phyloP scores from a whole-genome alignment of 2,329 filamentous ascomycete species.

The Botrytis medusae region DNA sequence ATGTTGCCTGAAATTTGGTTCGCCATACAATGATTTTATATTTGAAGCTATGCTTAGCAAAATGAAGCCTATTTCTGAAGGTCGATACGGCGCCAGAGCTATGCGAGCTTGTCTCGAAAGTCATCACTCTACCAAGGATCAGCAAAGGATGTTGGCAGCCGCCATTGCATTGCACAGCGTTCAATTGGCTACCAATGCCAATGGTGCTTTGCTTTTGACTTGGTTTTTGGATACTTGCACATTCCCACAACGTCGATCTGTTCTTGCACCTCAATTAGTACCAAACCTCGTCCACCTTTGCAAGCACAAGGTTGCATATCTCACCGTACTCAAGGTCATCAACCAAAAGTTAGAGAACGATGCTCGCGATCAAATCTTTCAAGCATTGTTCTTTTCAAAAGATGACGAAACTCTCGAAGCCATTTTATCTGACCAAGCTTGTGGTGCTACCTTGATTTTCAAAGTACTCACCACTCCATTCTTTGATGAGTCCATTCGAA shows the following conservation, averaged over 20 bases:
- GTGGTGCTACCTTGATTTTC: conserved; percentile 94
- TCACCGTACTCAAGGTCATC: conserved; percentile 96
- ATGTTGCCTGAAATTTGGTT: conserved; percentile 88
- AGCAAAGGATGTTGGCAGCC: conserved; percentile 91
- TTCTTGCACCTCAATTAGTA: conserved; percentile 86
- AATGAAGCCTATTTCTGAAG: conserved; percentile 92
- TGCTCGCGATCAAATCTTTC: conserved; percentile 83
- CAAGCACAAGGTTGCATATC: conserved; percentile 97
- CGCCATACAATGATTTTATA: conserved; percentile 91
- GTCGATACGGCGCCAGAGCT: conserved; percentile 88
- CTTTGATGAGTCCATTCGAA: conserved; percentile 87
- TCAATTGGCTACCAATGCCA: conserved; percentile 92
- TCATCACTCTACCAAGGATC: conserved; percentile 90
- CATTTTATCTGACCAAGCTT: conserved; percentile 87
- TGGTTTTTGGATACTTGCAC: conserved; percentile 99
- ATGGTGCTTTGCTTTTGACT: conserved; percentile 88
- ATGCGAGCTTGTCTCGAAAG: conserved; percentile 97
- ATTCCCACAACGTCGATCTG: conserved; percentile 86
- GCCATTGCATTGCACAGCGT: conserved; percentile 96
- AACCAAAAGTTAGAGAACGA: conserved; percentile 96
- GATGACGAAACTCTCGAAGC: conserved; percentile 85
- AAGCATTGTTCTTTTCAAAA: conserved; percentile 87
- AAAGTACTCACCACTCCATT: conserved; percentile 97
- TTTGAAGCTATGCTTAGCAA: conserved; percentile 95
- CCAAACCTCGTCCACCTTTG: conserved; percentile 93